Conservation (phyloP, 208 protist species). For the Leishmania mexicana region DNA sequence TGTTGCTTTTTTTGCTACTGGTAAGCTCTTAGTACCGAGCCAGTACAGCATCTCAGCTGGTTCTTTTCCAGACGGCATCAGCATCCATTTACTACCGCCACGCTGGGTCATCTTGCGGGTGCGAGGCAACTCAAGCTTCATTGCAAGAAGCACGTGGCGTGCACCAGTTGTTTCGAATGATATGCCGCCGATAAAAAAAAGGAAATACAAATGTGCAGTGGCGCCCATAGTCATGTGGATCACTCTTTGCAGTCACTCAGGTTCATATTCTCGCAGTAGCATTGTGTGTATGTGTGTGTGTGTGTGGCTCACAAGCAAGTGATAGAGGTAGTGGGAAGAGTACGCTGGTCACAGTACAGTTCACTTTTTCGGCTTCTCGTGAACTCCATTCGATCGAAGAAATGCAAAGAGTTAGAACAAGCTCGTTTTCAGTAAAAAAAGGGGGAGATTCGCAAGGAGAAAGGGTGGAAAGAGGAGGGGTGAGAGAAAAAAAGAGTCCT, state of each 20-base stretch:
- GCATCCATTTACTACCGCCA: not conserved
- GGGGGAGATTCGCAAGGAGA: no score
- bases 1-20: not conserved
- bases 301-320: not conserved
- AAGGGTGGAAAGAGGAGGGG: no score
- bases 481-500: no score
- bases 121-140: not conserved
- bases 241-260: not conserved
- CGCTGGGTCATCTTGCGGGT: not conserved
- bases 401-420: not conserved
- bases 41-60: not conserved
- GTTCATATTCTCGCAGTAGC: not conserved
- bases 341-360: not conserved
- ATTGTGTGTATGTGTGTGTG: not conserved
- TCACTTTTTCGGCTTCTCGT: not conserved
- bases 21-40: not conserved
- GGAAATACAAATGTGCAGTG: not conserved
- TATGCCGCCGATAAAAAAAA: not conserved
- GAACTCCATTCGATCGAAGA: not conserved
- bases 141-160: no score
- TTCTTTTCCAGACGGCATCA: not conserved
- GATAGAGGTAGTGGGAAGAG: not conserved
- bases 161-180: not conserved
- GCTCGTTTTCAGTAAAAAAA: not conserved
- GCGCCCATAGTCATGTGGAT: not conserved